Percentiles rank a stretch among this genome's conserved stretches.
Evolutionary conservation across 768 basidiomycete genomes (phyloP).

Genomic region (Leccinum disarticulatum): DNA sequence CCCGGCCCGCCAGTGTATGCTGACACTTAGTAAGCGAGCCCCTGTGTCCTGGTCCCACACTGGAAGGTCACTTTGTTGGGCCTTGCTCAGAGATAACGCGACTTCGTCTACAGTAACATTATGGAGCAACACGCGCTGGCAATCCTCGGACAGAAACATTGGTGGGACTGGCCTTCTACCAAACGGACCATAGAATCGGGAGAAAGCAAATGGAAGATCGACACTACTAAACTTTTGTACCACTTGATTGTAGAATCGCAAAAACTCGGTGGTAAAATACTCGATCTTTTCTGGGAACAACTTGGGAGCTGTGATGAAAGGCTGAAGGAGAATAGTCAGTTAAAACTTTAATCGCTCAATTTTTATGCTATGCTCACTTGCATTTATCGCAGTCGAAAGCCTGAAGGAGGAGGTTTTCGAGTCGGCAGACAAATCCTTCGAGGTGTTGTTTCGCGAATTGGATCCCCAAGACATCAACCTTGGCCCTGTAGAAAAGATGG

Average conservation of each 20-base stretch:
- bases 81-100: background rate
- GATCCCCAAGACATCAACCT: background rate
- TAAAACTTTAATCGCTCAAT: background rate
- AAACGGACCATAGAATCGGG: background rate
- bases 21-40: too few relatives aligned
- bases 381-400: background rate
- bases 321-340: conserved; percentile 1
- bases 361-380: background rate
- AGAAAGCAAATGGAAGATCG: background rate
- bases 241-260: conserved; percentile 2
- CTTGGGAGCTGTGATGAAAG: conserved; percentile 1
- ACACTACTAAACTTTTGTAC: background rate
- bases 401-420: conserved; percentile 1
- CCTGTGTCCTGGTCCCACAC: too few relatives aligned
- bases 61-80: too few relatives aligned
- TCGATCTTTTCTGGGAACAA: conserved; percentile 4
- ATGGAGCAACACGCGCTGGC: conserved; percentile 5
- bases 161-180: background rate
- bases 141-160: background rate
- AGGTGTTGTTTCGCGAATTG: background rate
- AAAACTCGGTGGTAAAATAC: background rate
- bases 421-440: background rate
- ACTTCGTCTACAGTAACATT: background rate
- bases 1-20: too few relatives aligned
- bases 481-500: background rate